phyloP scores from a whole-genome alignment of 2,329 filamentous ascomycete species.

The Exophiala phaeomuriformis region DNA sequence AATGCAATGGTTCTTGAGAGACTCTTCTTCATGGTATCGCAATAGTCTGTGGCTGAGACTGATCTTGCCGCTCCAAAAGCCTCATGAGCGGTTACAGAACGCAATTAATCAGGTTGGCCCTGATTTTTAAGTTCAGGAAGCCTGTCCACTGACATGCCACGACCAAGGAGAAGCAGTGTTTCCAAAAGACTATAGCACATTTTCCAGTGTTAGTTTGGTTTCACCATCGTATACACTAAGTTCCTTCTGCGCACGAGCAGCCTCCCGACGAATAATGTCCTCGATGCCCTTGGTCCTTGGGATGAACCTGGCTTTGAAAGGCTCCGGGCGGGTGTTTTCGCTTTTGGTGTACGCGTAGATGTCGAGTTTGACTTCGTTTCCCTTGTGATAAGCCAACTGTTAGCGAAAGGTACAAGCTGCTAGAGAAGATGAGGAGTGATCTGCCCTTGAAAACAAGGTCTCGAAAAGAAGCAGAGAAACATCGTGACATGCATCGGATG shows the following conservation, averaged over 20 bases:
- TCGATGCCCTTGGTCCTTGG: constrained; percentile 10
- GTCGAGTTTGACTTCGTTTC: constrained; percentile 14
- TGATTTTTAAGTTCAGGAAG: too few relatives aligned
- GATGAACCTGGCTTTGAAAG: constrained; percentile 17
- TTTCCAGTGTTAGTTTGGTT: constrained; percentile 16
- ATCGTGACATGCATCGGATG: not conserved
- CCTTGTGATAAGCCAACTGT: not conserved
- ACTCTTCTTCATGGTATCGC: too few relatives aligned
- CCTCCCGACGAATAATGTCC: constrained; percentile 13
- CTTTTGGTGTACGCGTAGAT: constrained; percentile 16
- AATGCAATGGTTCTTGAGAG: too few relatives aligned
- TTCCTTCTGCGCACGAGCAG: constrained; percentile 8
- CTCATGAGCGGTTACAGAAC: too few relatives aligned
- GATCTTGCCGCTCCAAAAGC: too few relatives aligned
- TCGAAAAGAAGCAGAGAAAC: not conserved
- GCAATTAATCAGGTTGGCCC: too few relatives aligned
- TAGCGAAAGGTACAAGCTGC: not conserved
- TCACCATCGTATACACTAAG: constrained; percentile 17
- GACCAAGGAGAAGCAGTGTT: not conserved
- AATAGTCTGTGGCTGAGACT: too few relatives aligned
- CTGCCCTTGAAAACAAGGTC: too few relatives aligned
- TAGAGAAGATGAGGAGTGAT: too few relatives aligned
- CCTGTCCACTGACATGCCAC: too few relatives aligned
- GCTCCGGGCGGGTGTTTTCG: constrained; percentile 16
- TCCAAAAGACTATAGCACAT: constrained; percentile 3